Evolutionary conservation across 495 filamentous ascomycete species (phyloP), one percentile per base, ranked within the genome.

Genomic region (Margaritispora aquatica): DNA sequence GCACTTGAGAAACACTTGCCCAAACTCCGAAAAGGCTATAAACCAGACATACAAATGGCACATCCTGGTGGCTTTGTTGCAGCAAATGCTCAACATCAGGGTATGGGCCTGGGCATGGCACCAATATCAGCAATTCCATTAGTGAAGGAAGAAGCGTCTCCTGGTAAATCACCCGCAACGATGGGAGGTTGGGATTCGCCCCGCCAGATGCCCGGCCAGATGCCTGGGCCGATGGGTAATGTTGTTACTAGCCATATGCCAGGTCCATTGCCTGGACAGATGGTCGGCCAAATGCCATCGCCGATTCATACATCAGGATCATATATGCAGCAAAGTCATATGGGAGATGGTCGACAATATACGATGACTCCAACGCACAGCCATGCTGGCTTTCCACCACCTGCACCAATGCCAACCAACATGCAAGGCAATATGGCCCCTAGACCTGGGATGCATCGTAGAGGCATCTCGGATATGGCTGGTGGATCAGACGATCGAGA

Each of bases 1-100:
- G 90, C 96, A 75, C 80, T 98, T 15, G 90, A 93, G 70, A 95
- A 91, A 66, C 90, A 96, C 65, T 79, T 98, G 54, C 80, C 80
- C 9, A 88, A 90, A 67, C 65, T 83, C 62, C 78, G 77, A 59
- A 79, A 81, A 47, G 73, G 74, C 20, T 69, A 71, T 7, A 63
- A 66, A n/a, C 59, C 60, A 2, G 54, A 60, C 2, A 36, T 34
- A 49, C 55, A 44, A 20, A 62, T 68, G 56, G 46, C 51, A 41
- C 62, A 65, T 41, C 56, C 58, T 13, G 51, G 27, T 44, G 59
- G 56, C 17, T 68, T 65, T 49, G 54, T 51, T 10, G 55, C 66
- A 17, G 55, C 66, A 41, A 64, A 54, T 38, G 20, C 26, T 3
- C 1, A 53, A 26, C 57, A 68, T n/a, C 29, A 60, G 26, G 54